Percentiles rank a stretch among this genome's conserved stretches.
phyloP scores from a whole-genome alignment of 345 rosid species.

The Dovyalis caffra region DNA sequence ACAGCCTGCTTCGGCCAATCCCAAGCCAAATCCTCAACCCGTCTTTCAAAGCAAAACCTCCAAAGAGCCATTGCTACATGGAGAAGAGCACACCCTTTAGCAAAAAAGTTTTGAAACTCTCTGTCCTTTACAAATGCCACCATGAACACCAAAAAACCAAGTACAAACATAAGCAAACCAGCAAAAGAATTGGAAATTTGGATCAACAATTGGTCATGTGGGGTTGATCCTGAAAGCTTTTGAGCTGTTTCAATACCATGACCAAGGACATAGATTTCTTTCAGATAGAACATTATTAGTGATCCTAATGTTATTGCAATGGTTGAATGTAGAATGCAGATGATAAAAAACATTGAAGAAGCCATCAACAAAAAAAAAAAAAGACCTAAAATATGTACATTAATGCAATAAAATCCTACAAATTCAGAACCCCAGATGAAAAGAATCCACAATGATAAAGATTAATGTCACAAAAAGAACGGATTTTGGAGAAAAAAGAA shows the following conservation, averaged over 20 bases:
- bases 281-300: conserved; percentile 40
- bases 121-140: conserved; percentile 41
- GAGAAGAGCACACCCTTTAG: conserved; percentile 39
- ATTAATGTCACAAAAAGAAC: neutral
- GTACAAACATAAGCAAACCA: conserved; percentile 37
- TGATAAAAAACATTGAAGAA: conserved; percentile 31
- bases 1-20: conserved; percentile 42
- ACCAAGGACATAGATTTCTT: conserved; percentile 33
- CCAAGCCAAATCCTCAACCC: conserved; percentile 46
- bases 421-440: neutral
- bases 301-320: conserved; percentile 32
- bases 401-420: neutral
- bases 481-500: neutral
- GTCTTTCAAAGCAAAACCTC: conserved; percentile 39
- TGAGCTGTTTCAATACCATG: conserved; percentile 34
- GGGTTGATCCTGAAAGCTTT: conserved; percentile 44
- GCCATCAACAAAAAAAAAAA: conserved; percentile 18
- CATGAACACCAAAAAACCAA: conserved; percentile 40
- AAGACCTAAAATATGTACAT: neutral
- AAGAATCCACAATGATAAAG: neutral
- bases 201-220: conserved; percentile 38
- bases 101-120: conserved; percentile 40
- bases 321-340: conserved; percentile 39
- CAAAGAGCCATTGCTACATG: conserved; percentile 43
- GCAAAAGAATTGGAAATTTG: conserved; percentile 43